Percentiles rank a stretch among this genome's conserved stretches.
Conservation (phyloP, 139 green algal species). For the Pleodorina starrii region DNA sequence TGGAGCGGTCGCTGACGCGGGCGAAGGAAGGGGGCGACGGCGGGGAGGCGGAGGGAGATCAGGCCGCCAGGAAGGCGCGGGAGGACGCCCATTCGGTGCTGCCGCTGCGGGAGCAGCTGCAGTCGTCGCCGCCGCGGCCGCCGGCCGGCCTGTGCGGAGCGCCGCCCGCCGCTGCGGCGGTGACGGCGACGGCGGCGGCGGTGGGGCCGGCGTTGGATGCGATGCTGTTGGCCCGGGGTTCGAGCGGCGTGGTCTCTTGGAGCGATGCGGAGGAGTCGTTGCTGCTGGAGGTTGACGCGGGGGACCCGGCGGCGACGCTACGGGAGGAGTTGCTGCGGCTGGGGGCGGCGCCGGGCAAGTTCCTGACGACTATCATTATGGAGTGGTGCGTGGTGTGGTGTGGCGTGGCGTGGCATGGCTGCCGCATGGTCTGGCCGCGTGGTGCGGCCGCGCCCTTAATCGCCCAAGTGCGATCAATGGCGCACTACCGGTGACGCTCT, state of each 20-base stretch:
- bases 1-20: not conserved
- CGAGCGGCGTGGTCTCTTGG: too few relatives aligned
- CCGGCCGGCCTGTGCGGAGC: too few relatives aligned
- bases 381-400: conserved; percentile 4
- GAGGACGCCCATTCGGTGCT: too few relatives aligned
- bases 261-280: too few relatives aligned
- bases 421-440: not conserved
- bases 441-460: too few relatives aligned
- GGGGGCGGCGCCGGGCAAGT: conserved; percentile 1
- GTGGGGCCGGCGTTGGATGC: too few relatives aligned
- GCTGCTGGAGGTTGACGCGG: not conserved
- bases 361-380: conserved; percentile 19
- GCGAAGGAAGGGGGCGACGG: not conserved
- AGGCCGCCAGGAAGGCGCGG: too few relatives aligned
- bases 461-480: too few relatives aligned
- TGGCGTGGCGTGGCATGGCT: not conserved
- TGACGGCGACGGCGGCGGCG: too few relatives aligned
- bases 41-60: too few relatives aligned
- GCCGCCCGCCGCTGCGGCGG: not conserved
- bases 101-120: not conserved
- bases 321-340: conserved; percentile 17
- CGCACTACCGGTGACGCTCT: not conserved
- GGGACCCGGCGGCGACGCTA: not conserved
- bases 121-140: not conserved
- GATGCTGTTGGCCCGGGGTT: too few relatives aligned